phyloP scores from a whole-genome alignment of 1,284 basidiomycete genomes.

The Ceratobasidium sp. region DNA sequence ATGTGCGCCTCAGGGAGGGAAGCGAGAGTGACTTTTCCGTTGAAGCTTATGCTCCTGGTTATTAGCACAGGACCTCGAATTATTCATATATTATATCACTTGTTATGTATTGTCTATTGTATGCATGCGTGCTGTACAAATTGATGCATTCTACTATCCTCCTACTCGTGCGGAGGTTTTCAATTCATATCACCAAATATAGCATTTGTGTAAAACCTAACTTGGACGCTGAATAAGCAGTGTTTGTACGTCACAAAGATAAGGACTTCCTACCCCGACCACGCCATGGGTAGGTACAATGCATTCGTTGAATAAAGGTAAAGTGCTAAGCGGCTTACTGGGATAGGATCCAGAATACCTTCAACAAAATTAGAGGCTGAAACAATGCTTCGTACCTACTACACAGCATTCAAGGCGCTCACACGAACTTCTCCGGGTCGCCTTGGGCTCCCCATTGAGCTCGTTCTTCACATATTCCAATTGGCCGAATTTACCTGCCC shows the following conservation, averaged over 20 bases:
- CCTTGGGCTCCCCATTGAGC: constrained; percentile 25
- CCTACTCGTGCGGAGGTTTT: too few relatives aligned
- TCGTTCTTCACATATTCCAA: constrained; percentile 22
- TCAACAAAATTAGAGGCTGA: not conserved
- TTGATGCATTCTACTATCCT: too few relatives aligned
- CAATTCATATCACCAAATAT: not conserved
- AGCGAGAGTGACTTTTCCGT: too few relatives aligned
- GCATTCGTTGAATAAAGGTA: too few relatives aligned
- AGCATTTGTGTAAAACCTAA: too few relatives aligned
- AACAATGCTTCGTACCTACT: constrained; percentile 6
- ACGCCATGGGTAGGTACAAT: constrained; percentile 1
- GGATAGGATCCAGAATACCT: not conserved
- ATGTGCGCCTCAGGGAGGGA: too few relatives aligned
- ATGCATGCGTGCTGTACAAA: too few relatives aligned
- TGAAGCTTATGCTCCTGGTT: too few relatives aligned
- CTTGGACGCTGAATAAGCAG: too few relatives aligned
- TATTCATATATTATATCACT: too few relatives aligned
- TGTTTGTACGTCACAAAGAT: constrained; percentile 3
- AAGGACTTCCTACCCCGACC: not conserved
- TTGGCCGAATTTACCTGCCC: constrained; percentile 21
- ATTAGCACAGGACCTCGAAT: too few relatives aligned
- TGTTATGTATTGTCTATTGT: too few relatives aligned
- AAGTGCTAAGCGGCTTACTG: not conserved
- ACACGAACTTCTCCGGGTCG: not conserved
- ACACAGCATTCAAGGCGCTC: constrained; percentile 22